Conservation (phyloP, 2,329 filamentous ascomycete species). For the Tympanopsis confertula region DNA sequence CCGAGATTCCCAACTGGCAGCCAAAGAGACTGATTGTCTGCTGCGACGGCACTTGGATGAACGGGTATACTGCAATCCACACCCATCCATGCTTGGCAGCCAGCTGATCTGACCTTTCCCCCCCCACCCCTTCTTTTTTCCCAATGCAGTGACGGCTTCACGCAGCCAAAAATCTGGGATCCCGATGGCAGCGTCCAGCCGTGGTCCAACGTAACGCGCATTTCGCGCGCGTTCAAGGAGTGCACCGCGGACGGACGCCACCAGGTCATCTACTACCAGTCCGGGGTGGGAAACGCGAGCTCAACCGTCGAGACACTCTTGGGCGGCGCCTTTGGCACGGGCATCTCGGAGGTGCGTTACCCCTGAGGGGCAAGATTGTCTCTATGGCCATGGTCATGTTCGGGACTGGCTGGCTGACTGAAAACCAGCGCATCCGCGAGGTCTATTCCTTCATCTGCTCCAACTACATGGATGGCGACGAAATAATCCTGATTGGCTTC, state of each 20-base stretch:
- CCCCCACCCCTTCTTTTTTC: neutral
- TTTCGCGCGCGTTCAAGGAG: slow-evolving; percentile 42
- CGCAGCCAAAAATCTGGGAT: slow-evolving; percentile 22
- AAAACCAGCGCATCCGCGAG: slow-evolving; percentile 42
- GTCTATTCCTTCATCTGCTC: slow-evolving; percentile 50
- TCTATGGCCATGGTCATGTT: no score
- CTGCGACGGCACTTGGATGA: slow-evolving; percentile 43
- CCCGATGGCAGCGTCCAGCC: slow-evolving; percentile 30
- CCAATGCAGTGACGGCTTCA: slow-evolving; percentile 30
- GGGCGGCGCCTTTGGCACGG: slow-evolving; percentile 41
- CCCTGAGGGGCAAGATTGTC: neutral
- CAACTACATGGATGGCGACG: slow-evolving; percentile 46
- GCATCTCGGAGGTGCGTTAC: slow-evolving; percentile 35
- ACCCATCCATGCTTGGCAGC: slow-evolving; percentile 4
- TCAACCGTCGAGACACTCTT: slow-evolving; percentile 34
- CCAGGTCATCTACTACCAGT: slow-evolving; percentile 50
- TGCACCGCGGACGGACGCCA: slow-evolving; percentile 35
- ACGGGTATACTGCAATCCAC: slow-evolving; percentile 17
- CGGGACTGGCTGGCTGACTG: slow-evolving; percentile 3
- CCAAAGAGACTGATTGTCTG: slow-evolving; percentile 36
- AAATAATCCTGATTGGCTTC: slow-evolving; percentile 44
- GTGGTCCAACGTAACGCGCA: slow-evolving; percentile 48
- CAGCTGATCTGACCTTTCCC: neutral
- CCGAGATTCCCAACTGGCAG: neutral
- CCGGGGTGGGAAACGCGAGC: slow-evolving; percentile 44